Percentiles rank a stretch among this genome's conserved stretches.
These are phyloP conservation scores for Avicennia marina DNA, from an alignment of 257 asterid species.

Conservation along the genomic window DNA sequence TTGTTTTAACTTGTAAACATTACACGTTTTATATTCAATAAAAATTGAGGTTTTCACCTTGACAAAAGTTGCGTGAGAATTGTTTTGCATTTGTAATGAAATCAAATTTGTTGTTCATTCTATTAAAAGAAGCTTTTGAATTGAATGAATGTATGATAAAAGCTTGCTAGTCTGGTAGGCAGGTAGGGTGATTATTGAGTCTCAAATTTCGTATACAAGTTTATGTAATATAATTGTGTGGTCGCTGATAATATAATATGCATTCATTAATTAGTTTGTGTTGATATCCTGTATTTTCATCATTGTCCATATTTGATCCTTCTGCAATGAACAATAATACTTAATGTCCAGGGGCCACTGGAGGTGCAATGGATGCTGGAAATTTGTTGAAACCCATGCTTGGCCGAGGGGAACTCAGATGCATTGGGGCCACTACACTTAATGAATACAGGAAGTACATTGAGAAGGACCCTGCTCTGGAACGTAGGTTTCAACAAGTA, in stretches of 20 bases:
- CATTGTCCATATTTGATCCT: neutral
- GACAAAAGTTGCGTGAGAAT: neutral
- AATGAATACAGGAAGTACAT: constrained; percentile 85
- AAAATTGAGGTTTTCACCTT: neutral
- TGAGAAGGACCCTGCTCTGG: constrained; percentile 95
- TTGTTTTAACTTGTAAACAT: neutral
- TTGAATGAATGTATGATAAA: too few species aligned
- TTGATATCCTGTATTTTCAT: neutral
- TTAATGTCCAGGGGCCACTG: constrained; percentile 59
- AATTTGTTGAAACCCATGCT: constrained; percentile 93
- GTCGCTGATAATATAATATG: too few species aligned
- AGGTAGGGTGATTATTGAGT: neutral
- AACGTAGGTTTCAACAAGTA: constrained; percentile 93
- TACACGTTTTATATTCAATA: neutral
- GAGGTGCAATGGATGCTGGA: constrained; percentile 95
- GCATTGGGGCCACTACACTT: constrained; percentile 92
- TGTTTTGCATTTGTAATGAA: neutral
- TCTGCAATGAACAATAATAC: neutral
- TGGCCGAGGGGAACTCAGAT: constrained; percentile 89
- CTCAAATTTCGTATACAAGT: constrained; percentile 8
- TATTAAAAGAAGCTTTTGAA: neutral
- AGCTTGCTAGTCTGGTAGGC: too few species aligned
- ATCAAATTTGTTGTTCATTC: neutral
- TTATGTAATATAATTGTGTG: neutral
- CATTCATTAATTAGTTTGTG: constrained; percentile 1